A percentile compares a stretch with the other conserved stretches of the same genome.
phyloP scores from a whole-genome alignment of 352 stramenopile species.

The Globisporangium lucens region DNA sequence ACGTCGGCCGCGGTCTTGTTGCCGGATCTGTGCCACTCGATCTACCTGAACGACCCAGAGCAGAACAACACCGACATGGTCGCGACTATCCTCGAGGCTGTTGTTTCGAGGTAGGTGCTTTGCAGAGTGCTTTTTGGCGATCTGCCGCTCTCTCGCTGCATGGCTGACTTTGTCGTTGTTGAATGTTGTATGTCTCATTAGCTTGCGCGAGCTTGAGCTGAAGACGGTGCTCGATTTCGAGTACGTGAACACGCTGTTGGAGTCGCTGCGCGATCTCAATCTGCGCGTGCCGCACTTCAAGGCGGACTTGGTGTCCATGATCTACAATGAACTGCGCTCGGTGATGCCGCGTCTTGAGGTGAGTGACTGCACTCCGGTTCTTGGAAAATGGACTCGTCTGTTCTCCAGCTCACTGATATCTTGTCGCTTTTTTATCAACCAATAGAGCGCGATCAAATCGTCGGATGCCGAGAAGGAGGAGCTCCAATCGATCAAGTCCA shows the following conservation, averaged over 20 bases:
- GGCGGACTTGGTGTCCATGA: constrained; percentile 22
- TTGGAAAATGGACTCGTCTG: background rate
- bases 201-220: constrained; percentile 37
- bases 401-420: background rate
- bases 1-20: constrained; percentile 38
- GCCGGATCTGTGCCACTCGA: constrained; percentile 32
- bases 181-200: constrained; percentile 13
- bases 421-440: background rate
- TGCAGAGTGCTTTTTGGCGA: background rate
- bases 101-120: constrained; percentile 25
- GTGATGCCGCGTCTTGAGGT: constrained; percentile 70
- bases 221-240: constrained; percentile 47
- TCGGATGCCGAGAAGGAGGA: constrained; percentile 31
- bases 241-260: constrained; percentile 43
- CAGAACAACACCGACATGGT: constrained; percentile 15
- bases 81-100: constrained; percentile 16
- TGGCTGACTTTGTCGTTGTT: background rate
- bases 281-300: constrained; percentile 35
- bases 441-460: constrained; percentile 28
- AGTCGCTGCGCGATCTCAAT: constrained; percentile 54
- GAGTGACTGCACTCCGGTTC: background rate
- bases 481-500: constrained; percentile 39
- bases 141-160: background rate
- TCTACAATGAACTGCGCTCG: constrained; percentile 34
- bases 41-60: constrained; percentile 23